phyloP scores from a whole-genome alignment of 768 basidiomycete species.

The Hysterangium stoloniferum region DNA sequence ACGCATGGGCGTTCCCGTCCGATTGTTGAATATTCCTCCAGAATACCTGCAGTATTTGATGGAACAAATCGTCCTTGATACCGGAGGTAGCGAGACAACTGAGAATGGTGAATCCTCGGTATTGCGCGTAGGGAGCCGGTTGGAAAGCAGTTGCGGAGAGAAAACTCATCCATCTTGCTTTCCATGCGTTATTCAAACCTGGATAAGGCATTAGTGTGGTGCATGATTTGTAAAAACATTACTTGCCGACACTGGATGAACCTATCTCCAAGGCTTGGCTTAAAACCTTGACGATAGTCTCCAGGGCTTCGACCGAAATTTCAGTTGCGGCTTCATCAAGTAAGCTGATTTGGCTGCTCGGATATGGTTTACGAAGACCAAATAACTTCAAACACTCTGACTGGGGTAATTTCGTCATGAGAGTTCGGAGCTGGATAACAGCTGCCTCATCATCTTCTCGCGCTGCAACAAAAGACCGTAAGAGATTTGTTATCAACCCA shows the following conservation, averaged over 20 bases:
- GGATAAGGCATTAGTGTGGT: conserved; percentile 10
- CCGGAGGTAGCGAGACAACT: conserved; percentile 70
- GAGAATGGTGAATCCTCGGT: conserved; percentile 76
- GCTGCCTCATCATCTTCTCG: conserved; percentile 50
- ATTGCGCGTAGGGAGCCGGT: conserved; percentile 78
- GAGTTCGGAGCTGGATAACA: conserved; percentile 46
- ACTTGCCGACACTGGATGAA: conserved; percentile 61
- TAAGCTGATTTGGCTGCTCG: conserved; percentile 60
- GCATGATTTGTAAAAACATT: background rate
- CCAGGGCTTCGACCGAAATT: conserved; percentile 55
- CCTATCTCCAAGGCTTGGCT: conserved; percentile 54
- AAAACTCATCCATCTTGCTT: conserved; percentile 87
- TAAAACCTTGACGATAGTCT: conserved; percentile 56
- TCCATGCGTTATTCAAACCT: conserved; percentile 83
- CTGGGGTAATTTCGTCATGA: conserved; percentile 55
- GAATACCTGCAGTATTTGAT: conserved; percentile 87
- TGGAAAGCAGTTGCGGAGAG: conserved; percentile 87
- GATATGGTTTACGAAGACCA: conserved; percentile 58
- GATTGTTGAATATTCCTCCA: conserved; percentile 59
- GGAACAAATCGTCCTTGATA: conserved; percentile 87
- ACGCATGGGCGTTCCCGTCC: conserved; percentile 58
- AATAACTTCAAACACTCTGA: conserved; percentile 59
- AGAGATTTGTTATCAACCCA: conserved; percentile 71
- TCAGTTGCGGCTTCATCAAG: conserved; percentile 46
- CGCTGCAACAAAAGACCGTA: conserved; percentile 65